A percentile compares a stretch with the other conserved stretches of the same genome.
These are phyloP conservation scores for Nannochloris sp. DNA, from an alignment of 139 green algal species.

Conservation along the genomic window DNA sequence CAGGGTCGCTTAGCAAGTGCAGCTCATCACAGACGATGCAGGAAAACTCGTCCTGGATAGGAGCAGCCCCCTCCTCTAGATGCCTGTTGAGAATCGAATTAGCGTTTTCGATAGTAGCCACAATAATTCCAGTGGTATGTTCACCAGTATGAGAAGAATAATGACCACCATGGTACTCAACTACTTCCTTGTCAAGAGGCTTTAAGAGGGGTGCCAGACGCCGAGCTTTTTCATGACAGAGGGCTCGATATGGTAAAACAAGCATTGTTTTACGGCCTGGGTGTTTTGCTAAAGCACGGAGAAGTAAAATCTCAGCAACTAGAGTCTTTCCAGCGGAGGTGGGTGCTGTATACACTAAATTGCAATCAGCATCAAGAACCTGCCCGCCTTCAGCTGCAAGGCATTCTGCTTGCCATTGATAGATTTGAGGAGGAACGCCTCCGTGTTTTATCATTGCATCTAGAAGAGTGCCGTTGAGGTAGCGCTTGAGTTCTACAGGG, in stretches of 20 bases:
- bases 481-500: no score
- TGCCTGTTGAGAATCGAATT: slow-evolving; percentile 19
- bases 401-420: slow-evolving; percentile 21
- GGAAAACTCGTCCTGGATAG: neutral
- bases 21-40: slow-evolving; percentile 20
- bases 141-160: neutral
- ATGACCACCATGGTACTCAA: neutral
- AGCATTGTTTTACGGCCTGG: slow-evolving; percentile 10
- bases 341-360: slow-evolving; percentile 8
- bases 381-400: neutral
- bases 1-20: slow-evolving; percentile 39
- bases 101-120: slow-evolving; percentile 18
- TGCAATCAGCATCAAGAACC: neutral
- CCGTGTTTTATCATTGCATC: neutral
- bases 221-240: slow-evolving; percentile 12
- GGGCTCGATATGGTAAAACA: slow-evolving; percentile 12
- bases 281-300: slow-evolving; percentile 5
- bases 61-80: neutral
- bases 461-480: neutral
- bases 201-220: neutral
- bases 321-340: slow-evolving; percentile 18
- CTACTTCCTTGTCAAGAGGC: neutral
- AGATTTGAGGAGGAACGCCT: slow-evolving; percentile 7
- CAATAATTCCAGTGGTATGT: slow-evolving; percentile 5
- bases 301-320: slow-evolving; percentile 17